Base-by-base conservation (phyloP, 805 yeast genomes). In the Tetrapisispora taiwanensis region DNA sequence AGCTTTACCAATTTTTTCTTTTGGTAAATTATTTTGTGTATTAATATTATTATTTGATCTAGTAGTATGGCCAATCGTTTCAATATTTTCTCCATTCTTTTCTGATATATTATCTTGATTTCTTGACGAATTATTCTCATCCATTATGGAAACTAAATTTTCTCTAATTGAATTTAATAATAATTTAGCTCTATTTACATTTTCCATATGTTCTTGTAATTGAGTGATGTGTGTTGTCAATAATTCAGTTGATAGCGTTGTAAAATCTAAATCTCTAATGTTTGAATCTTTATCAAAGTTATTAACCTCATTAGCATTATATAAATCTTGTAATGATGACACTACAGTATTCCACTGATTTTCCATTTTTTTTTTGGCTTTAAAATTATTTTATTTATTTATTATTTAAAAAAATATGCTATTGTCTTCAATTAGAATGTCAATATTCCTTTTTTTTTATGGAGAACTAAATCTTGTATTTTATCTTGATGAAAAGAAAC, bases 321-420 rank as follows among this genome's bases (percentile, higher is more conserved):
- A 78, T 10, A 80, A 70, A 52, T 81, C 88, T 56, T 81, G 88
- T 17, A 82, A 63, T 1, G 83, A 78, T 7, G 86, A 71, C 3
- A 78, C 66, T 6, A 79, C 79, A 27, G 74, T 72, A 52, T 79
- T 84, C 90, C 90, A 82, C 52, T 75, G 72, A 1, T 81, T 78
- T 22, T 76, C 81, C 69, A 75, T 72, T 44, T 36, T 46, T 36
- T n/a, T n/a, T n/a, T n/a, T n/a, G n/a, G n/a, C n/a, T n/a, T n/a
- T n/a, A n/a, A n/a, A n/a, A n/a, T n/a, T n/a, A n/a, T n/a, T n/a
- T n/a, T n/a, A n/a, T n/a, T n/a, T n/a, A n/a, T n/a, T n/a, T n/a
- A n/a, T n/a, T n/a, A n/a, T n/a, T n/a, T n/a, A n/a, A n/a, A n/a
- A n/a, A n/a, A n/a, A n/a, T n/a, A n/a, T n/a, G n/a, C n/a, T n/a